Evolutionary conservation across 1,284 basidiomycete genomes (phyloP), one percentile per base, ranked within the genome.

Genomic region (Trichosporon asahii): DNA sequence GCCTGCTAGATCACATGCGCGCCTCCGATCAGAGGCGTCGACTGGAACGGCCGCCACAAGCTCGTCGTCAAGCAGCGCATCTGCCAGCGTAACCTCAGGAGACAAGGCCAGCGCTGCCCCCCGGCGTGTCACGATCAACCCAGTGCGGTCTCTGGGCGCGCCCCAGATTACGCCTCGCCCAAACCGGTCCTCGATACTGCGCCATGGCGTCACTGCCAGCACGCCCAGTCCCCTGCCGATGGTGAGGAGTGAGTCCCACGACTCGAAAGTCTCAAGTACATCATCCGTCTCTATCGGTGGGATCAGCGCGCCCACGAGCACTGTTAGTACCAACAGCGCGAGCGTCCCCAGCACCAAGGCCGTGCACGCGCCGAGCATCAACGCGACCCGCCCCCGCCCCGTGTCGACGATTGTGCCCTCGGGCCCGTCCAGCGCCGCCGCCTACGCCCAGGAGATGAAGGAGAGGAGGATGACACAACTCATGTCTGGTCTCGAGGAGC

Each of bases 381-480:
- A 60, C 57, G 15, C 57, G 21, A 60, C 8, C 29, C 57, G 57
- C 57, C 57, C 57, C 18, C 57, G 57, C 57, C 57, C 57, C 57
- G 57, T 60, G 29, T 60, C 57, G 57, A 60, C 57, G 57, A 60
- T 60, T 5, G 29, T 33, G 8, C 57, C 57, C 12, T 60, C 57
- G 27, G 57, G 57, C 18, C 57, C 57, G 3, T 60, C 57, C 14
- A 60, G 57, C 27, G 57, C 57, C 57, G 57, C 57, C 27, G 57
- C 57, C 57, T 60, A 60, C 57, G 57, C 57, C 57, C 57, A 60
- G 57, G 57, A 61, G 29, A 61, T 61, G 57, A 61, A 61, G 57
- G 57, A 61, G 57, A 61, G 29, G 57, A 61, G 57, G 12, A 61
- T 61, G 57, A 61, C 27, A 12, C 57, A 61, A 27, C 57, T 61